Evolutionary conservation across 208 protist genomes (phyloP).

Genomic region (Trypanosoma boissoni): DNA sequence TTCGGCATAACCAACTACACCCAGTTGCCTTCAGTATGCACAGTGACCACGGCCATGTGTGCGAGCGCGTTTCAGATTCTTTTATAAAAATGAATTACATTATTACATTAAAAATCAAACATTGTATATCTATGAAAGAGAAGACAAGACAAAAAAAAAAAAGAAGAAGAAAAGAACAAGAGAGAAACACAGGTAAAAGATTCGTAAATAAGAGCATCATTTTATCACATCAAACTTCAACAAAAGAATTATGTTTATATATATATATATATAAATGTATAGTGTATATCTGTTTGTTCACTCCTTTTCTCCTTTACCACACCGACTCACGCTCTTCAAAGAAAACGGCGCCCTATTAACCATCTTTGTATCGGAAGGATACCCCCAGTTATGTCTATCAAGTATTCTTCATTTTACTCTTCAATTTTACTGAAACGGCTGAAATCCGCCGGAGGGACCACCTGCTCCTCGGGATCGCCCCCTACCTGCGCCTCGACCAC

Average conservation of each 20-base stretch:
- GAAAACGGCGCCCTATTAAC: no score
- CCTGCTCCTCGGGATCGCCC: slow-evolving; percentile 18
- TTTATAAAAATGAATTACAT: no score
- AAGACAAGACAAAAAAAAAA: slow-evolving; percentile 10
- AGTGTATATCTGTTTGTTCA: neutral
- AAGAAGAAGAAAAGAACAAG: slow-evolving; percentile 5
- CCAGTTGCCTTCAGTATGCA: slow-evolving; percentile 41
- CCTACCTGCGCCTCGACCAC: slow-evolving; percentile 24
- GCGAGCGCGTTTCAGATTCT: no score
- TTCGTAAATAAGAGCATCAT: slow-evolving; percentile 1
- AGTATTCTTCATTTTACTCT: no score
- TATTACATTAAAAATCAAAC: neutral
- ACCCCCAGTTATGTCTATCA: neutral
- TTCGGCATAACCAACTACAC: slow-evolving; percentile 35
- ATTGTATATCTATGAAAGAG: neutral
- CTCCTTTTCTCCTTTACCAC: no score
- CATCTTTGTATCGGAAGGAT: neutral
- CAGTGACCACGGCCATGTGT: slow-evolving; percentile 44
- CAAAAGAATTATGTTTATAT: slow-evolving; percentile 2
- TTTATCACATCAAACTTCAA: neutral
- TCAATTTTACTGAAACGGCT: slow-evolving; percentile 56
- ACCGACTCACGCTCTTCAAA: no score
- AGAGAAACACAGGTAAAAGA: slow-evolving; percentile 19
- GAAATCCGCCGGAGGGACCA: slow-evolving; percentile 39
- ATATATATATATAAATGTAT: slow-evolving; percentile 10